These are phyloP conservation scores for Umbelopsis sp. DNA, from an alignment of 371 early-diverging fungal genomes.

Conservation along the genomic window DNA sequence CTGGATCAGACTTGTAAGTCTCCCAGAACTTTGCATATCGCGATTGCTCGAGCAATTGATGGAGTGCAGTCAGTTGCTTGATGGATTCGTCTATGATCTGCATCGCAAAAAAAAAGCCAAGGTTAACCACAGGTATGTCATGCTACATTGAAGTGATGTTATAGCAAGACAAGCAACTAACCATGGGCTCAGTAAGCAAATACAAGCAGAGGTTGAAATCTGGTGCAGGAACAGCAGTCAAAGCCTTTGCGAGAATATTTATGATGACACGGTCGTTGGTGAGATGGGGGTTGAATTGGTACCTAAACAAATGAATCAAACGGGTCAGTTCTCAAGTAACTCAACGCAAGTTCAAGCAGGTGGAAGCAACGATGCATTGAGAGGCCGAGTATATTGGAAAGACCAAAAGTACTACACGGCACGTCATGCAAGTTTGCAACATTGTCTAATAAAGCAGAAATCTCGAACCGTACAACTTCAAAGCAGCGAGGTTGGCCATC, in stretches of 20 bases:
- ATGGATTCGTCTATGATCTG: constrained; percentile 59
- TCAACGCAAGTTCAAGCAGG: no score
- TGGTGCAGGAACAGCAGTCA: constrained; percentile 83
- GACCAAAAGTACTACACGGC: background rate
- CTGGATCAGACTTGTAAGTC: constrained; percentile 51
- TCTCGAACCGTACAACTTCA: constrained; percentile 75
- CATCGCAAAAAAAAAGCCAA: background rate
- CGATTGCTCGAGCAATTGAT: constrained; percentile 80
- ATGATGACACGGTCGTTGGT: constrained; percentile 72
- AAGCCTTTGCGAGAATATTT: constrained; percentile 80
- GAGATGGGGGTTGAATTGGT: constrained; percentile 88
- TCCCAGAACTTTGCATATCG: constrained; percentile 85
- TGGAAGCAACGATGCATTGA: no score
- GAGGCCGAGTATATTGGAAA: background rate
- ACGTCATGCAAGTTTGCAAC: no score
- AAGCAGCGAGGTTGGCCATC: constrained; percentile 87
- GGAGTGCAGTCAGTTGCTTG: constrained; percentile 68
- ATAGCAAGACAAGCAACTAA: constrained; percentile 28
- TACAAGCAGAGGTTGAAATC: constrained; percentile 91
- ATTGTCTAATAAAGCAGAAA: background rate
- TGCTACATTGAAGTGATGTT: no score
- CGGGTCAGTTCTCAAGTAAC: constrained; percentile 6
- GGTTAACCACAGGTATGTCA: background rate
- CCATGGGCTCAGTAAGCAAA: constrained; percentile 77
- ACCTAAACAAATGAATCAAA: constrained; percentile 39